Percentiles rank a stretch among this genome's conserved stretches.
Conservation (phyloP, 805 yeast genomes). For the Yamadazyma olivae region DNA sequence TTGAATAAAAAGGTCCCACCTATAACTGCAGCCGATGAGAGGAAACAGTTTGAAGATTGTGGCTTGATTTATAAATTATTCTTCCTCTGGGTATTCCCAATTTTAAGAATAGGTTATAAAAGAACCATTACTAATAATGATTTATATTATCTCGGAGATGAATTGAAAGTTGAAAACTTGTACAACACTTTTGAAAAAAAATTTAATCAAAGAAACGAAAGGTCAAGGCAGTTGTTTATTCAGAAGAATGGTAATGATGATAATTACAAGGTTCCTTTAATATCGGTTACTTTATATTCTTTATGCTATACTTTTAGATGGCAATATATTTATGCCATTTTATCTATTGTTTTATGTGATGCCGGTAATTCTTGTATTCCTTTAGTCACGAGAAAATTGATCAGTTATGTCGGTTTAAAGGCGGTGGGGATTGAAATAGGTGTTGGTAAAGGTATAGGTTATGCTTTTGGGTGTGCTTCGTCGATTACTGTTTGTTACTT, state of each 20-base stretch:
- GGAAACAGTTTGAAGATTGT: constrained; percentile 27
- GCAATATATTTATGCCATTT: constrained; percentile 19
- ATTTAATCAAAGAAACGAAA: constrained; percentile 12
- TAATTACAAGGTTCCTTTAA: not conserved
- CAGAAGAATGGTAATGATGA: constrained; percentile 6
- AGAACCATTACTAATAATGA: constrained; percentile 67
- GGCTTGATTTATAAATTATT: constrained; percentile 41
- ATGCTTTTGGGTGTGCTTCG: constrained; percentile 34
- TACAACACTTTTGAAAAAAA: constrained; percentile 15
- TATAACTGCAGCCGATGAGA: constrained; percentile 44
- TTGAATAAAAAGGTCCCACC: constrained; percentile 44
- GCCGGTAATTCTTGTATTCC: constrained; percentile 29
- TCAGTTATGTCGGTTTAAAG: constrained; percentile 28
- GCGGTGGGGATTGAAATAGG: constrained; percentile 22
- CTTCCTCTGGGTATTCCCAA: constrained; percentile 68
- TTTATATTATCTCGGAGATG: constrained; percentile 41
- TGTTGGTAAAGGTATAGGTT: constrained; percentile 37
- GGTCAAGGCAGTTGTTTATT: constrained; percentile 1
- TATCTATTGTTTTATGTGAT: constrained; percentile 24
- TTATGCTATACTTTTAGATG: constrained; percentile 11
- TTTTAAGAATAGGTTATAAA: constrained; percentile 65
- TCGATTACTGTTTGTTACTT: constrained; percentile 21
- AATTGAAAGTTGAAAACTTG: constrained; percentile 33
- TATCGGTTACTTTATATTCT: constrained; percentile 1
- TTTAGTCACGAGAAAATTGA: constrained; percentile 33